Conservation (phyloP, 2,329 filamentous ascomycete species). For the Fusarium sp. region DNA sequence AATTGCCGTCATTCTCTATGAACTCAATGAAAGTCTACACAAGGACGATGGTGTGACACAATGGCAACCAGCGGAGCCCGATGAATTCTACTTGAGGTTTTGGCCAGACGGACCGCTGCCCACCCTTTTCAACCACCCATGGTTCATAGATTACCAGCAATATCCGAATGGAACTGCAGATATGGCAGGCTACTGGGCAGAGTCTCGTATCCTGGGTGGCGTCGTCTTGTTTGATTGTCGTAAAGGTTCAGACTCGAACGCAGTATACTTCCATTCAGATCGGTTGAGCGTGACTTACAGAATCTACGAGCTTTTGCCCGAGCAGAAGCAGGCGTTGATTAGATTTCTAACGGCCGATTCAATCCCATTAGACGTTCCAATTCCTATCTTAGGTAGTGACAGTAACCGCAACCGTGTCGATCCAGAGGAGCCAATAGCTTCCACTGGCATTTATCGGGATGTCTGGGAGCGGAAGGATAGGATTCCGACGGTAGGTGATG, state of each 20-base stretch:
- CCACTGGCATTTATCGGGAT: not conserved
- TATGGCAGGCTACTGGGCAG: slow-evolving; percentile 20
- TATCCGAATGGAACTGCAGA: not conserved
- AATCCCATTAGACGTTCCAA: not conserved
- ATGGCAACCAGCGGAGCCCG: slow-evolving; percentile 43
- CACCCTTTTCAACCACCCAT: slow-evolving; percentile 49
- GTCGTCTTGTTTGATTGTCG: slow-evolving; percentile 14
- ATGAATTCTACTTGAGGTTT: slow-evolving; percentile 11
- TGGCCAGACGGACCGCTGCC: slow-evolving; percentile 33
- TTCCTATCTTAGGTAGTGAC: not conserved
- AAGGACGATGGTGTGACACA: slow-evolving; percentile 43
- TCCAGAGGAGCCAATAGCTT: slow-evolving; percentile 3
- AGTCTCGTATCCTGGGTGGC: slow-evolving; percentile 5
- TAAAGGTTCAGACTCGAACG: not conserved
- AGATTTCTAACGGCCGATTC: not conserved
- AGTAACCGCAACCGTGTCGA: slow-evolving; percentile 1
- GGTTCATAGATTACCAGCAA: slow-evolving; percentile 2
- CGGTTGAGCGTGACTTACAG: slow-evolving; percentile 2
- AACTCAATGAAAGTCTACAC: slow-evolving; percentile 40
- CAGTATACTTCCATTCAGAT: slow-evolving; percentile 12
- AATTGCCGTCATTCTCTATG: slow-evolving; percentile 48
- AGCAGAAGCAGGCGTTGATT: slow-evolving; percentile 1
- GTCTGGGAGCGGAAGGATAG: slow-evolving; percentile 3
- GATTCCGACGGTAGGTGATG: not conserved
- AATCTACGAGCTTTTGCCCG: not conserved